Evolutionary conservation across 345 rosid species (phyloP), one percentile per base, ranked within the genome.

Genomic region (Euphorbia lathyris): DNA sequence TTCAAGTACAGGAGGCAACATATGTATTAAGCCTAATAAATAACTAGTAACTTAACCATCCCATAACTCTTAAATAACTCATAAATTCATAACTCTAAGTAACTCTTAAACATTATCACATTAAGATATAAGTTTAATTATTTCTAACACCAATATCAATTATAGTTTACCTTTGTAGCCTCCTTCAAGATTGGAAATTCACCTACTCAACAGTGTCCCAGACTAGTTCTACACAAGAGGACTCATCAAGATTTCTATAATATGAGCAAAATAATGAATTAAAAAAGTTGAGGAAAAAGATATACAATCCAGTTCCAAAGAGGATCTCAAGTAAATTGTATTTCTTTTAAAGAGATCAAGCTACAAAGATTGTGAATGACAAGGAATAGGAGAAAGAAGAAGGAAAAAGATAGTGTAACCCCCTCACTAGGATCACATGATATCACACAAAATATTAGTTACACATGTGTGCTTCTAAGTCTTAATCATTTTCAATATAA

Each of bases 391-490:
- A 67, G 43, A 70, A 51, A 16, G 84, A 87, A 17, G 90, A 89
- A 4, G 92, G 75, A 0, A 86, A 84, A 79, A 78, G 84, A 29
- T 89, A n/a, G 98, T 59, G 78, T n/a, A n/a, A n/a, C n/a, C n/a
- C n/a, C n/a, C n/a, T n/a, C n/a, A n/a, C n/a, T n/a, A n/a, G n/a
- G n/a, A n/a, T n/a, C n/a, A n/a, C n/a, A n/a, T n/a, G n/a, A n/a
- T n/a, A n/a, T n/a, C n/a, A n/a, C n/a, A n/a, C n/a, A n/a, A n/a
- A n/a, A n/a, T n/a, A n/a, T n/a, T n/a, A n/a, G n/a, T n/a, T n/a
- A n/a, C n/a, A n/a, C n/a, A n/a, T n/a, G n/a, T n/a, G n/a, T n/a
- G n/a, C n/a, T n/a, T n/a, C n/a, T n/a, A n/a, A n/a, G n/a, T n/a
- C n/a, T n/a, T n/a, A n/a, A n/a, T n/a, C n/a, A n/a, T n/a, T n/a